Evolutionary conservation across 2,329 filamentous ascomycete genomes (phyloP).

Genomic region (Paraconiothyrium brasiliense): DNA sequence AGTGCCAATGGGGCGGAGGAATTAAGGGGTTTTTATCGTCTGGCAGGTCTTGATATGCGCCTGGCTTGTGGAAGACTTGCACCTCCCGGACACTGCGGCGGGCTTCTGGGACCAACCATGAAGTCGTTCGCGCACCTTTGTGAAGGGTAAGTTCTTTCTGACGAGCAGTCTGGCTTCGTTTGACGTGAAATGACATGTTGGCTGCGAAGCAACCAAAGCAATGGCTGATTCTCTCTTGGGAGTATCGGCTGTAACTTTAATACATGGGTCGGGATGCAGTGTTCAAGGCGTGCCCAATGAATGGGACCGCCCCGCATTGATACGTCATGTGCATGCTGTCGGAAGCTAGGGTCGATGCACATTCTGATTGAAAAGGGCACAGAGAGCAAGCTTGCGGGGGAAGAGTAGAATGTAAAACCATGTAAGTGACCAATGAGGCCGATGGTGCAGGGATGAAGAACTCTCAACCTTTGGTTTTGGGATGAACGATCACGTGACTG

Average conservation of each 20-base stretch:
- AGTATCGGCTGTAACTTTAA: not conserved
- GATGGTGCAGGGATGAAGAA: not conserved
- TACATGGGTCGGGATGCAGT: not conserved
- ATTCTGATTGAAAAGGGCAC: no score
- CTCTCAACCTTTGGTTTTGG: not conserved
- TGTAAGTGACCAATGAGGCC: not conserved
- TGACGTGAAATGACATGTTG: not conserved
- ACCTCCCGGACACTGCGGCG: not conserved
- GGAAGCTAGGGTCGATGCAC: not conserved
- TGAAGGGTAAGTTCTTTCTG: constrained; percentile 4
- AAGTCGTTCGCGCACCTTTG: constrained; percentile 6
- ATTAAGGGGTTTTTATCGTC: constrained; percentile 1
- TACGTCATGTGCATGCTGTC: not conserved
- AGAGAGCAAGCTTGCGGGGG: no score
- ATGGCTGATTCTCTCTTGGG: not conserved
- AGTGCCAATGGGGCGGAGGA: constrained; percentile 5
- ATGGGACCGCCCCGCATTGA: not conserved
- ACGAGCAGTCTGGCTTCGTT: not conserved
- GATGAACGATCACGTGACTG: not conserved
- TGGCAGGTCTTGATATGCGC: not conserved
- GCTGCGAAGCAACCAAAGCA: not conserved
- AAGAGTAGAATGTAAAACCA: not conserved
- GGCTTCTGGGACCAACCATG: not conserved
- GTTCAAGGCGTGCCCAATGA: not conserved
- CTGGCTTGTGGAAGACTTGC: constrained; percentile 3